Evolutionary conservation across 2,329 filamentous ascomycete species (phyloP).

Genomic region (Colletotrichum caudatum): DNA sequence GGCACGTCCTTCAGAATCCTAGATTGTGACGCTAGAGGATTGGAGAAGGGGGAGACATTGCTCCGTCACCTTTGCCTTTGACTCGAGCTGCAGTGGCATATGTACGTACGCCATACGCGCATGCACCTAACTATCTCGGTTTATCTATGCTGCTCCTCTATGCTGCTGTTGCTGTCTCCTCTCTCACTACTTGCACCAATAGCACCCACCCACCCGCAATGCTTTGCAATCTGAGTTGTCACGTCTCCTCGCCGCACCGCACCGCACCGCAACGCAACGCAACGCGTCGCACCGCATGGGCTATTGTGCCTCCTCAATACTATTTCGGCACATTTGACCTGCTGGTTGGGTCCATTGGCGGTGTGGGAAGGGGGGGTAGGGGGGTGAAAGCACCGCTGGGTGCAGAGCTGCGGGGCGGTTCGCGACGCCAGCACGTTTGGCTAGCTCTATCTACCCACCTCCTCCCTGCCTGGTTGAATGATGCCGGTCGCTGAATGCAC

Average conservation of each 20-base stretch:
- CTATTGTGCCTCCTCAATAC: background rate
- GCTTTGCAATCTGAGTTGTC: slow-evolving; percentile 9
- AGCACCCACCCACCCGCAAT: background rate
- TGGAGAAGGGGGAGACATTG: background rate
- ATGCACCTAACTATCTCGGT: slow-evolving; percentile 23
- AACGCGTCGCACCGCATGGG: slow-evolving; percentile 25
- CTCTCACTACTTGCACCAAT: slow-evolving; percentile 8
- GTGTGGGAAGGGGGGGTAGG: slow-evolving; percentile 10
- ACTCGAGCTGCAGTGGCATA: background rate
- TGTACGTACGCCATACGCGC: slow-evolving; percentile 1
- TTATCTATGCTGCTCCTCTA: slow-evolving; percentile 10
- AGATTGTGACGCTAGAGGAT: slow-evolving; percentile 10
- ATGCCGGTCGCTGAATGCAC: slow-evolving; percentile 3
- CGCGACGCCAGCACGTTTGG: slow-evolving; percentile 5
- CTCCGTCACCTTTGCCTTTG: background rate
- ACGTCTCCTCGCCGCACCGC: slow-evolving; percentile 7
- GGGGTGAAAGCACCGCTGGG: background rate
- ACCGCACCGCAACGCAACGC: slow-evolving; percentile 25
- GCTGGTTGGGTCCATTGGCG: slow-evolving; percentile 27
- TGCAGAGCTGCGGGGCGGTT: slow-evolving; percentile 1
- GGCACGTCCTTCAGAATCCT: slow-evolving; percentile 16
- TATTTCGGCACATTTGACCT: background rate
- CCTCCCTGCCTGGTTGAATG: background rate
- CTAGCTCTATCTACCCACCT: background rate
- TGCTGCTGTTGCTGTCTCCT: slow-evolving; percentile 12